Base-by-base conservation (phyloP, 2,329 filamentous ascomycete genomes). In the Onygenales sp. region DNA sequence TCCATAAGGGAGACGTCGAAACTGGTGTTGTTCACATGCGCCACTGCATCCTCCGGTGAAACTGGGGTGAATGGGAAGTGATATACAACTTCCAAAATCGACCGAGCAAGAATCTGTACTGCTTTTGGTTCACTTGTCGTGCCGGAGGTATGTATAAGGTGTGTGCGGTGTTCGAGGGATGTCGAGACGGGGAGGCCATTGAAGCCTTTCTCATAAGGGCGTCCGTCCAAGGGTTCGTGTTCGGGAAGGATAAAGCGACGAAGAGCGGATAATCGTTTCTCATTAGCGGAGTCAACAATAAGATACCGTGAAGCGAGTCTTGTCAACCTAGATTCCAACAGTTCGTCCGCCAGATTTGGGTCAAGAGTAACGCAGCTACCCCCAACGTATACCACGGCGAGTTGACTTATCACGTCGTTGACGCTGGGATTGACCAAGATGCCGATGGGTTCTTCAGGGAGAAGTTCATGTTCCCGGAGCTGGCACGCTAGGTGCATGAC, bases 1-100 rank as follows among this genome's bases (percentile, higher is more conserved):
- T 64, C 61, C 33, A 63, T 61, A 11, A 64, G 51, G 3, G 61
- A 55, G 2, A 64, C 56, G 42, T 64, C 62, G 42, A 64, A 64
- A n/a, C 60, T 58, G 37, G 56, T 55, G 36, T 57, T 63, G 40
- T 62, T 62, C 17, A 56, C 51, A 44, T 62, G 57, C 2, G 54
- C 59, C 4, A 64, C 58, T 0, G 45, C 40, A 46, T 63, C 59
- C 1, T 42, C 43, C 2, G 36, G 14, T 3, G 17, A 11, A 8
- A 63, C 42, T 5, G 58, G 56, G 13, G 57, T 53, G 37, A 59
- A 55, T 0, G 61, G 58, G 6, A 59, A 55, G 27, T 59, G 52
- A n/a, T 40, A 54, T 1, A 56, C 60, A 13, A 64, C 52, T 13
- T 63, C 56, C 14, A 63, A 9, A 2, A 64, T 56, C 1, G 55